These are phyloP conservation scores for Neofusicoccum sp. DNA, from an alignment of 2,329 filamentous ascomycete genomes.

Conservation along the genomic window DNA sequence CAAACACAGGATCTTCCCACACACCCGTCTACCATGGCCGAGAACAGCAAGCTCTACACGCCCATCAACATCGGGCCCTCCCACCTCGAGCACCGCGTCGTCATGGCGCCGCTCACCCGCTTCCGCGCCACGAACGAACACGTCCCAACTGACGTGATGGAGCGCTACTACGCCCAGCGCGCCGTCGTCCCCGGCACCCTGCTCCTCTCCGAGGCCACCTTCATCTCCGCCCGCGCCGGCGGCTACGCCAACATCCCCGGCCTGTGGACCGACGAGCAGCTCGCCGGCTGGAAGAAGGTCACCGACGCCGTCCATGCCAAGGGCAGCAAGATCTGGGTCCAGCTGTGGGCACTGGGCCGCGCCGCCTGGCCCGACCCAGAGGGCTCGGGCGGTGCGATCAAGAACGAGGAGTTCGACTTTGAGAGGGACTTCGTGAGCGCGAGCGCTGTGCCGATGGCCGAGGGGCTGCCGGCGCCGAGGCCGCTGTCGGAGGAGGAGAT, in stretches of 20 bases:
- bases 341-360: conserved; percentile 65
- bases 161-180: conserved; percentile 37
- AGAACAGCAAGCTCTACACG: conserved; percentile 29
- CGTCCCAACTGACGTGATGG: conserved; percentile 45
- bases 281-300: conserved; percentile 62
- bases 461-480: conserved; percentile 37
- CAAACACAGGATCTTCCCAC: background rate
- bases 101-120: conserved; percentile 37
- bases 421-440: conserved; percentile 36
- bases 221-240: conserved; percentile 33
- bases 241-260: conserved; percentile 34
- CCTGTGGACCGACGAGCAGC: conserved; percentile 48
- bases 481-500: conserved; percentile 45
- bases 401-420: conserved; percentile 32
- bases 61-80: conserved; percentile 32
- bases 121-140: conserved; percentile 52
- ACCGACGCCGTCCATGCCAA: conserved; percentile 66
- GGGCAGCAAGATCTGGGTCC: conserved; percentile 62
- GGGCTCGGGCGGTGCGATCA: conserved; percentile 34
- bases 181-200: conserved; percentile 35
- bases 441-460: conserved; percentile 37
- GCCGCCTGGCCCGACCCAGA: conserved; percentile 47
- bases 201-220: conserved; percentile 39
- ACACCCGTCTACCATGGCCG: conserved; percentile 9
- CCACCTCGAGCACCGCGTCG: conserved; percentile 32